Conservation (phyloP, 2,329 filamentous ascomycete species). For the Penicillium hesseltinei region DNA sequence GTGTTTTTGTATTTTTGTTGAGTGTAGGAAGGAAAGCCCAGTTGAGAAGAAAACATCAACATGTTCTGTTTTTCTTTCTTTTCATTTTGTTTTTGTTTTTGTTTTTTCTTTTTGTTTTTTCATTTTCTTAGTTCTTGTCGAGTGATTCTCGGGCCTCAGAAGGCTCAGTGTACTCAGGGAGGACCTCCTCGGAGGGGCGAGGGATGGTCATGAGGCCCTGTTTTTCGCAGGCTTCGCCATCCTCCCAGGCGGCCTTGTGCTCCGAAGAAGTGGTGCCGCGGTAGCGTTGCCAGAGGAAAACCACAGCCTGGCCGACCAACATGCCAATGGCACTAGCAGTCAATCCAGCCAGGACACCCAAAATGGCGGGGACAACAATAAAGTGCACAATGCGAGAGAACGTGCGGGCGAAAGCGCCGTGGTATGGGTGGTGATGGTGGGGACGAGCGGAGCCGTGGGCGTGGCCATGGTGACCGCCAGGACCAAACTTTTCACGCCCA, state of each 20-base stretch:
- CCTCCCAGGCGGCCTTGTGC: slow-evolving; percentile 31
- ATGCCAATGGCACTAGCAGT: slow-evolving; percentile 48
- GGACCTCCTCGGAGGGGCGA: slow-evolving; percentile 28
- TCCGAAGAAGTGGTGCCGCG: slow-evolving; percentile 32
- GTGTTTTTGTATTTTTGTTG: not conserved
- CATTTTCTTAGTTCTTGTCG: slow-evolving; percentile 33
- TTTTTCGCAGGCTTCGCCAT: slow-evolving; percentile 44
- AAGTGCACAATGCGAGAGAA: slow-evolving; percentile 43
- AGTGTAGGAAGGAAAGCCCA: not conserved
- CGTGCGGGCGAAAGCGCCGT: slow-evolving; percentile 40
- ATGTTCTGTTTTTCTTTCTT: not conserved
- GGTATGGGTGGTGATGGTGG: slow-evolving; percentile 33
- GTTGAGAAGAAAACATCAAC: not conserved
- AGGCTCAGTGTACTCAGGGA: slow-evolving; percentile 39
- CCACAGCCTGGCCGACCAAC: slow-evolving; percentile 47
- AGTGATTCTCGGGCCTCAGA: slow-evolving; percentile 24
- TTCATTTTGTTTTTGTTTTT: not conserved
- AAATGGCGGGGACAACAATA: slow-evolving; percentile 46
- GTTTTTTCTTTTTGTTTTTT: too few species aligned
- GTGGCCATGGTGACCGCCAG: slow-evolving; percentile 12
- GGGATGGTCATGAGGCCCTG: slow-evolving; percentile 39
- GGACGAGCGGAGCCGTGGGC: slow-evolving; percentile 20
- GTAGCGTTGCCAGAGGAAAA: slow-evolving; percentile 47
- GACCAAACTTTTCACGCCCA: slow-evolving; percentile 8
- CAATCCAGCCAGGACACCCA: slow-evolving; percentile 48